Percentiles rank a stretch among this genome's conserved stretches.
Evolutionary conservation across 371 early-diverging fungal species (phyloP).

Genomic region (Dichotomocladium elegans): DNA sequence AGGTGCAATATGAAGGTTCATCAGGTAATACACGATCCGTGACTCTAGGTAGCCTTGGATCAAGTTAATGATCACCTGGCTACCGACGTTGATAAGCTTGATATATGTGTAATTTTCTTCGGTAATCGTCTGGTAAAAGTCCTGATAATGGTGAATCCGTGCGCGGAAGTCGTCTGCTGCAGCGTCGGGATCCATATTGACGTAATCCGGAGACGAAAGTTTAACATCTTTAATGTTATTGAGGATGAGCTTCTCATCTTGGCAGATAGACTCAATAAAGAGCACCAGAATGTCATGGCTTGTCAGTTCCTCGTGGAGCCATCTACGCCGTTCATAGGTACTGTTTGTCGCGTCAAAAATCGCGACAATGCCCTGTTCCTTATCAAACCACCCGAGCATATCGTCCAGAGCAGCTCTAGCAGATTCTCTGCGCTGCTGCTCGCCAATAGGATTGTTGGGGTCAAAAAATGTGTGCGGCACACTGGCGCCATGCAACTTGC

Average conservation of each 20-base stretch:
- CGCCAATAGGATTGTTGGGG: conserved; percentile 75
- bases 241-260: conserved; percentile 81
- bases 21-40: conserved; percentile 93
- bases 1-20: conserved; percentile 97
- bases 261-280: conserved; percentile 95
- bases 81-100: conserved; percentile 92
- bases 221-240: conserved; percentile 95
- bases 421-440: conserved; percentile 73
- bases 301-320: conserved; percentile 64
- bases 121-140: conserved; percentile 83
- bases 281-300: conserved; percentile 81
- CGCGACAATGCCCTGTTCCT: conserved; percentile 77
- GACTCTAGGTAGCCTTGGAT: conserved; percentile 93
- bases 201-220: conserved; percentile 92
- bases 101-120: conserved; percentile 81
- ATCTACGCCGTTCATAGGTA: conserved; percentile 75
- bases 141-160: conserved; percentile 87
- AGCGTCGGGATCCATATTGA: conserved; percentile 56
- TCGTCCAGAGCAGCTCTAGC: conserved; percentile 85
- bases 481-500: conserved; percentile 82
- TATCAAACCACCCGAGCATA: conserved; percentile 87
- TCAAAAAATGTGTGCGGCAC: conserved; percentile 91
- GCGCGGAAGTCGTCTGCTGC: conserved; percentile 75
- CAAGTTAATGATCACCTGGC: conserved; percentile 83
- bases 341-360: conserved; percentile 98